Evolutionary conservation across 164 flowering plant species (phyloP).

Genomic region (Vitis rotundifolia): DNA sequence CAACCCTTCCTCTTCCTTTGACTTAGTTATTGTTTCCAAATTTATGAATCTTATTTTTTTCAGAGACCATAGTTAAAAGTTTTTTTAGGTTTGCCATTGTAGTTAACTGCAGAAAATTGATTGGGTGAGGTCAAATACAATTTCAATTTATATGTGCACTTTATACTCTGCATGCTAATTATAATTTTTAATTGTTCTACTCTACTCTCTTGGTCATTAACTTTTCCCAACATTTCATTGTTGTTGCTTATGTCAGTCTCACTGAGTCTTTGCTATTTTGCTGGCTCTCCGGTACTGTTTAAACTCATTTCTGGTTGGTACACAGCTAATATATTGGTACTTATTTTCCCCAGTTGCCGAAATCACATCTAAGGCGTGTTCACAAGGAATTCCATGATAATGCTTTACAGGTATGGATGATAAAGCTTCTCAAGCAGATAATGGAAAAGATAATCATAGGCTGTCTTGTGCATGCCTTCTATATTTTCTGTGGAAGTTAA

Average conservation of each 20-base stretch:
- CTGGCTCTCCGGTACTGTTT: background rate
- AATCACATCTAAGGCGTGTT: conserved; percentile 69
- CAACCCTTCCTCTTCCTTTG: background rate
- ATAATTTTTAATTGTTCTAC: background rate
- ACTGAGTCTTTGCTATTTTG: background rate
- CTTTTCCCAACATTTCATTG: background rate
- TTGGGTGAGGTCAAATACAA: too few species aligned
- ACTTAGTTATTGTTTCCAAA: background rate
- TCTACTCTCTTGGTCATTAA: background rate
- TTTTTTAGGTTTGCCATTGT: too few species aligned
- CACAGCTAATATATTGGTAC: conserved; percentile 3
- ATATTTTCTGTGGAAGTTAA: too few species aligned
- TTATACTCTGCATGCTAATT: background rate
- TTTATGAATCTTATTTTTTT: background rate
- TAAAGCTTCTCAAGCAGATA: background rate
- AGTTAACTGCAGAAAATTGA: too few species aligned
- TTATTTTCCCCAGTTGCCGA: conserved; percentile 57
- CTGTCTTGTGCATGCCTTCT: too few species aligned
- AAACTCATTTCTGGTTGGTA: background rate
- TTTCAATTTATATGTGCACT: background rate
- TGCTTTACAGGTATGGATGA: conserved; percentile 53
- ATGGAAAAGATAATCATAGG: background rate
- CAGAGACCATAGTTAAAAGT: too few species aligned
- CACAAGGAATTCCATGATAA: conserved; percentile 82
- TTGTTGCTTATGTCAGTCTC: background rate